Evolutionary conservation across 768 basidiomycete genomes (phyloP).

Genomic region (Termitomyces sp.): DNA sequence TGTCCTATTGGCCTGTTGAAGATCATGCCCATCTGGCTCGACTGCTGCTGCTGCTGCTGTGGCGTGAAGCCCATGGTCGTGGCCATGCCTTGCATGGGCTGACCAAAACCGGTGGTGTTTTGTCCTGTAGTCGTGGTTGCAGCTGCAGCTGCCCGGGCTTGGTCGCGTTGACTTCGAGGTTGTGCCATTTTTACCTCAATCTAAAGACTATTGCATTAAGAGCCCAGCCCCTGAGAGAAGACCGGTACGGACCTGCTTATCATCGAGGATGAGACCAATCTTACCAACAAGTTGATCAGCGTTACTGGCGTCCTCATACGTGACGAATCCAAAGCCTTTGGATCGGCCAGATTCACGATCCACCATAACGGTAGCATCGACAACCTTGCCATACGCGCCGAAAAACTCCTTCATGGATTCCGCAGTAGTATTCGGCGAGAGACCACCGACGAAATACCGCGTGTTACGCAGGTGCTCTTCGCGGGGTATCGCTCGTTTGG

Average conservation of each 20-base stretch:
- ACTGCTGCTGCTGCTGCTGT: slow-evolving; percentile 29
- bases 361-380: slow-evolving; percentile 84
- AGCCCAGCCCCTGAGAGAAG: background rate
- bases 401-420: slow-evolving; percentile 72
- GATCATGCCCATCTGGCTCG: slow-evolving; percentile 49
- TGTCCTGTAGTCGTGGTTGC: slow-evolving; percentile 16
- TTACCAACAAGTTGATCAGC: slow-evolving; percentile 65
- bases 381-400: slow-evolving; percentile 67
- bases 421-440: slow-evolving; percentile 61
- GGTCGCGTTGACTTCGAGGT: slow-evolving; percentile 60
- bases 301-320: slow-evolving; percentile 62
- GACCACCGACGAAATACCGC: slow-evolving; percentile 79
- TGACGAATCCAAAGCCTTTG: slow-evolving; percentile 85
- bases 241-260: slow-evolving; percentile 54
- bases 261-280: slow-evolving; percentile 65
- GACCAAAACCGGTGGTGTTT: slow-evolving; percentile 24
- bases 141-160: slow-evolving; percentile 30
- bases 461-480: slow-evolving; percentile 73
- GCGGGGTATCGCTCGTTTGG: slow-evolving; percentile 81
- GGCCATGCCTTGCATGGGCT: slow-evolving; percentile 28
- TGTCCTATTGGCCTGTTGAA: slow-evolving; percentile 48
- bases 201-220: slow-evolving; percentile 26
- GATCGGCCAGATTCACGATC: slow-evolving; percentile 70
- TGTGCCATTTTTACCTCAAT: slow-evolving; percentile 84
- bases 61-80: slow-evolving; percentile 25